Percentiles rank a stretch among this genome's conserved stretches.
These are phyloP conservation scores for Flaveria trinervia DNA, from an alignment of 129 eudicot genomes.

Conservation along the genomic window DNA sequence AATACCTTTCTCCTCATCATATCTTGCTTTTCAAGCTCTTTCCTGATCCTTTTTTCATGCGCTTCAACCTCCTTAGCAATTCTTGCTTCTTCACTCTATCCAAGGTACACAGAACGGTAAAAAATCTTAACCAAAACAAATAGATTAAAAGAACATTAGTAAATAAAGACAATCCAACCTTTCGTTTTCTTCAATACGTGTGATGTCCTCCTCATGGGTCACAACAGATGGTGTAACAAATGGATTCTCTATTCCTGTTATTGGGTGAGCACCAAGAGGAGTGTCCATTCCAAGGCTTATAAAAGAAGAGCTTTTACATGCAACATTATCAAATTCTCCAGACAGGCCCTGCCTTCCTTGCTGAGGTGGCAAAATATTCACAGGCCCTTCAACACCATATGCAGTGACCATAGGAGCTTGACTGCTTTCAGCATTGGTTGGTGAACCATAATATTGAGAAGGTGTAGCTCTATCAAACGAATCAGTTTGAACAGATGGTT, in stretches of 20 bases:
- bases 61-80: conserved; percentile 91
- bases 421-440: conserved; percentile 48
- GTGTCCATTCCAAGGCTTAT: conserved; percentile 45
- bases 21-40: conserved; percentile 95
- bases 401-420: conserved; percentile 46
- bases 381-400: conserved; percentile 51
- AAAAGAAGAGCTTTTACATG: conserved; percentile 35
- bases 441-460: conserved; percentile 61
- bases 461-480: conserved; percentile 60
- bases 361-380: conserved; percentile 52
- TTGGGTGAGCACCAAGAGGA: conserved; percentile 52
- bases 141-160: neutral
- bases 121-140: neutral
- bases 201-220: conserved; percentile 57
- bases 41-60: conserved; percentile 78
- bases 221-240: conserved; percentile 49
- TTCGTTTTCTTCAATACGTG: conserved; percentile 73
- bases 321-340: conserved; percentile 48
- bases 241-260: conserved; percentile 53
- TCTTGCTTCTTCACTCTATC: conserved; percentile 85
- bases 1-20: conserved; percentile 79
- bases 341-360: conserved; percentile 55
- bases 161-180: conserved; percentile 44
- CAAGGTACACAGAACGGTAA: conserved; percentile 16
- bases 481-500: conserved; percentile 75